phyloP scores from a whole-genome alignment of 2,329 filamentous ascomycete species.

The Botrytis fragariae region DNA sequence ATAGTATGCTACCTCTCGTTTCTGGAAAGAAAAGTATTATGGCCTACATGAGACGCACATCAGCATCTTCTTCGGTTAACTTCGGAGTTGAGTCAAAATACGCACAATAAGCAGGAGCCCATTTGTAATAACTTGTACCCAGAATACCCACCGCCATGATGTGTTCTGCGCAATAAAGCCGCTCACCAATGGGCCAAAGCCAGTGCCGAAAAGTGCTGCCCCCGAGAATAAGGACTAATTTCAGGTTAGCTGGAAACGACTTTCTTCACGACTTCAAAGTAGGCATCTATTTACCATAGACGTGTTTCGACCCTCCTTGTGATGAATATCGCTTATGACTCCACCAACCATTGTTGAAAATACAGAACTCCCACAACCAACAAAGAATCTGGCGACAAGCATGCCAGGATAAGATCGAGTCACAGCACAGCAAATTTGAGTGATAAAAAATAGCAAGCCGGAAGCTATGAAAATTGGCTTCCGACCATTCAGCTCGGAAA shows the following conservation, averaged over 20 bases:
- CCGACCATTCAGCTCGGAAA: conserved; percentile 84
- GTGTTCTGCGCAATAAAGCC: conserved; percentile 66
- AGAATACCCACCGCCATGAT: conserved; percentile 85
- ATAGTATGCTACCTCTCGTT: conserved; percentile 75
- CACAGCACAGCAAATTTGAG: conserved; percentile 70
- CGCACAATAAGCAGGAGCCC: conserved; percentile 55
- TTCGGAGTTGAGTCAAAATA: neutral
- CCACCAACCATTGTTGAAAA: conserved; percentile 93
- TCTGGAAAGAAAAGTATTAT: conserved; percentile 74
- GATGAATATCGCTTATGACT: conserved; percentile 83
- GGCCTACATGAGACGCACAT: conserved; percentile 34
- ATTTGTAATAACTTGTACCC: conserved; percentile 73
- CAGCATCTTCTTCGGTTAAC: neutral
- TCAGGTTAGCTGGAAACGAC: neutral
- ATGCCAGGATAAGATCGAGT: conserved; percentile 70
- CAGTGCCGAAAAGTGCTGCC: conserved; percentile 73
- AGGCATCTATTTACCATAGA: conserved; percentile 60
- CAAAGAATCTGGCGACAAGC: conserved; percentile 71
- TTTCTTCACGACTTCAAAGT: too few species aligned
- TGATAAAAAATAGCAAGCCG: conserved; percentile 68
- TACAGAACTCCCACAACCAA: conserved; percentile 71
- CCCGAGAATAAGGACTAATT: conserved; percentile 67
- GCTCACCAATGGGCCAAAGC: conserved; percentile 70
- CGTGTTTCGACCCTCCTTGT: conserved; percentile 74
- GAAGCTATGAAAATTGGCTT: conserved; percentile 77